phyloP scores from a whole-genome alignment of 2,329 filamentous ascomycete species.

The Cucurbitaria berberidis region DNA sequence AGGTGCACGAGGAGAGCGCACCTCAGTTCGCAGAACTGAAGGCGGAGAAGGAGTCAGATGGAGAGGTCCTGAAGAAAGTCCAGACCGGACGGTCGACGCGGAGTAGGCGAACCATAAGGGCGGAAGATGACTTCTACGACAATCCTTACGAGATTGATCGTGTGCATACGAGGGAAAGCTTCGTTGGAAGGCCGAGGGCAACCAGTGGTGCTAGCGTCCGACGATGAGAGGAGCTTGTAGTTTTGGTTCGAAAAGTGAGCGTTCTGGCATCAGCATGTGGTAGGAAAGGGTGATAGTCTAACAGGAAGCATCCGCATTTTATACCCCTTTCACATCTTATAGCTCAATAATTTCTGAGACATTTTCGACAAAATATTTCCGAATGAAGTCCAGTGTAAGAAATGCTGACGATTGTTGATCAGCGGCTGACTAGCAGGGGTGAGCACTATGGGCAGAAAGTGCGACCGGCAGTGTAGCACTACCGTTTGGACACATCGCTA shows the following conservation, averaged over 20 bases:
- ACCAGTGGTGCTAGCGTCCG: constrained; percentile 26
- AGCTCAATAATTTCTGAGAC: constrained; percentile 6
- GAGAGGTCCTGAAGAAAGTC: constrained; percentile 35
- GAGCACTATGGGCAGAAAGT: constrained; percentile 3
- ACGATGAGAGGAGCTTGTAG: constrained; percentile 6
- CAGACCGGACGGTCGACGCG: constrained; percentile 37
- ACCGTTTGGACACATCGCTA: constrained; percentile 15
- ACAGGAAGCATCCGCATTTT: constrained; percentile 21
- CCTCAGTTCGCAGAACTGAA: constrained; percentile 50
- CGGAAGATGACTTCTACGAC: constrained; percentile 45
- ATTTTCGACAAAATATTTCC: background rate
- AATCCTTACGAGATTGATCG: constrained; percentile 58
- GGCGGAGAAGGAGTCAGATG: constrained; percentile 40
- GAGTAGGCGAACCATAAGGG: constrained; percentile 31
- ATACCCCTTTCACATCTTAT: constrained; percentile 27
- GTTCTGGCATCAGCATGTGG: constrained; percentile 14
- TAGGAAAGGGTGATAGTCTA: background rate
- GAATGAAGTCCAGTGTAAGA: background rate
- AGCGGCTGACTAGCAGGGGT: background rate
- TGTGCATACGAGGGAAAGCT: constrained; percentile 56
- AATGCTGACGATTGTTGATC: background rate
- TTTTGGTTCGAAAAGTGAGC: constrained; percentile 11
- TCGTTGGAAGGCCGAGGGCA: constrained; percentile 34
- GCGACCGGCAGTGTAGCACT: constrained; percentile 6
- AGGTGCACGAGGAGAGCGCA: constrained; percentile 29